These are phyloP conservation scores for Farysia itapuensis DNA, from an alignment of 1,284 basidiomycete species.

Conservation along the genomic window DNA sequence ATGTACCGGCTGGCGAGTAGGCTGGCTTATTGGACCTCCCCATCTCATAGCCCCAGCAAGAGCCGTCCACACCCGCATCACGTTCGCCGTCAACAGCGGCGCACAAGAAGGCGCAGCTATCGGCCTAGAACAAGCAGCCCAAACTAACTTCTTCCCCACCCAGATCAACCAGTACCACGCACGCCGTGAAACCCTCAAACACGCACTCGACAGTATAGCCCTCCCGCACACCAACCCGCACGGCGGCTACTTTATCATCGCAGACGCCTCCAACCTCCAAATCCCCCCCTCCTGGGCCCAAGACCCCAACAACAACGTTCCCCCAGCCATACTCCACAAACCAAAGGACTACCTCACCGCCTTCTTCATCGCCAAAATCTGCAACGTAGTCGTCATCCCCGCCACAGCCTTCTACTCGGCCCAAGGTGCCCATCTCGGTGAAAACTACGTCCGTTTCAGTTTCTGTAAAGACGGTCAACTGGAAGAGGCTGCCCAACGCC, in stretches of 20 bases:
- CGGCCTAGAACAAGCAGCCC: conserved; percentile 70
- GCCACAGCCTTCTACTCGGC: conserved; percentile 55
- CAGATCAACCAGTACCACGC: conserved; percentile 80
- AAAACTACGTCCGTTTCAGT: conserved; percentile 50
- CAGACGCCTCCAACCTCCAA: conserved; percentile 79
- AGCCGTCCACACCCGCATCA: conserved; percentile 87
- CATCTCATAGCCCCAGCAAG: conserved; percentile 82
- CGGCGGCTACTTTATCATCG: conserved; percentile 53
- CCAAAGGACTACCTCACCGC: conserved; percentile 81
- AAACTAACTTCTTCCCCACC: conserved; percentile 76
- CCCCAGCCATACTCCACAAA: conserved; percentile 73
- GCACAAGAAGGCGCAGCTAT: conserved; percentile 67
- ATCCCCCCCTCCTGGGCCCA: conserved; percentile 83
- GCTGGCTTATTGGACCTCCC: conserved; percentile 87
- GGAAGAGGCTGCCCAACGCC: conserved; percentile 36
- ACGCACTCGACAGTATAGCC: conserved; percentile 80
- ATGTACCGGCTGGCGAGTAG: conserved; percentile 95
- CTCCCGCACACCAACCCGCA: conserved; percentile 68
- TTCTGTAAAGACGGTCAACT: conserved; percentile 58
- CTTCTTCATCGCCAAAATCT: conserved; percentile 56
- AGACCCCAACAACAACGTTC: conserved; percentile 70
- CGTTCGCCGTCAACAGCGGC: conserved; percentile 90
- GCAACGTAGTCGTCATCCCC: conserved; percentile 56
- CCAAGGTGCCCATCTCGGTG: conserved; percentile 27
- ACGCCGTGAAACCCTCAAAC: conserved; percentile 72